Base-by-base conservation (phyloP, 352 stramenopile genomes). In the Phytophthora foliorum region DNA sequence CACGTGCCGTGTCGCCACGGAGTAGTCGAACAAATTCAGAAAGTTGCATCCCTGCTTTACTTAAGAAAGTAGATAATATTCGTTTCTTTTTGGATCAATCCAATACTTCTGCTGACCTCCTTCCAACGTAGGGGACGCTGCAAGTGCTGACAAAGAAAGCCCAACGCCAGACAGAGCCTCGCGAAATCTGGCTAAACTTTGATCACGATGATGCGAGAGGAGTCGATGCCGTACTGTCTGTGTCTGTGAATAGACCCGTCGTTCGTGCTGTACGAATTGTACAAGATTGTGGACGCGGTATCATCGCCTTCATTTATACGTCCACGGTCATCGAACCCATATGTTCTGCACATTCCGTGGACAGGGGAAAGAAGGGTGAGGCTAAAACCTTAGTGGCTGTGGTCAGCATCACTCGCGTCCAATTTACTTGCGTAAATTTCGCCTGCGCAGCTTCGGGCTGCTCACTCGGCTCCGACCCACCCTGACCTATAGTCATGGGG, bases 11-110 rank as follows among this genome's bases (percentile, higher is more conserved):
- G 13, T 69, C 52, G 10, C 52, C 60, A 36, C 60, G 51, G 29
- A 69, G 31, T 27, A 62, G 10, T 11, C 51, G 51, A 46, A 69
- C 60, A 21, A 62, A 62, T 5, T 69, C 17, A 6, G 60, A 51
- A 17, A 69, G 27, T 36, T 38, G 17, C 24, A 57, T 62, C 1
- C 51, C 19, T 14, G 41, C 29, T 31, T 50, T 48, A 1, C 60
- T 39, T 9, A 68, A n/a, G 42, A 61, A 68, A 24, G 9, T 27
- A 9, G 41, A 57, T 27, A 45, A 61, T 34, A 61, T 50, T 19
- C 25, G 29, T 14, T 61, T 31, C 31, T 69, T 69, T 31, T 52
- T 8, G 16, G 42, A 45, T 57, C 51, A 9, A 68, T 24, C 38
- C 38, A 45, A 45, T 11, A 45, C 9, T 45, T 45, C 38, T 45